Evolutionary conservation across 176 grass and related monocot species (phyloP), one percentile per base, ranked within the genome.

Genomic region (Aegilops tauschii): DNA sequence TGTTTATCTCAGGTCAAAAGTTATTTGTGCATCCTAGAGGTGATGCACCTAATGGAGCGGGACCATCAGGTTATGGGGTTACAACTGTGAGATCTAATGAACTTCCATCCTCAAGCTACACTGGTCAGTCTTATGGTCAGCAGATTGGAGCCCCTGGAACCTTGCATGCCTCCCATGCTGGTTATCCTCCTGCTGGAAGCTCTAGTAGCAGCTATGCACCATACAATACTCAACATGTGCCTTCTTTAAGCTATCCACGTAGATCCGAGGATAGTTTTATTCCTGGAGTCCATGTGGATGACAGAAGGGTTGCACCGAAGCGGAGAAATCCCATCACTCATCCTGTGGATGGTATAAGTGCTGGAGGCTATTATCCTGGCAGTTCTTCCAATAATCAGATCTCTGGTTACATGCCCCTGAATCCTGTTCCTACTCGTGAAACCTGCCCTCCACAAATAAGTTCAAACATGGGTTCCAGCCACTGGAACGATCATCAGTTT

Each of bases 301-400:
- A 90, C 40, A 78, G 88, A 83, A 87, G 90, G 79, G 64, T 83
- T 80, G 36, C 93, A 67, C 75, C 76, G 25, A 95, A 95, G 50
- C 80, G 93, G 37, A 92, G 88, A 90, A 88, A 82, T 66, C 85
- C 85, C 13, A 66, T 82, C 56, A 74, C 85, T 25, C 68, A 88
- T 85, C 90, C 90, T 65, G 67, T 28, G 20, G 82, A 85, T 85
- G 90, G 77, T 63, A 20, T 76, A 10, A 61, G 54, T 72, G 42
- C 45, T 27, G 70, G 82, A 25, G 80, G 82, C 58, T 88, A 25
- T 56, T 88, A 91, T 85, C 63, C 77, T 85, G 50, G 77, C 62
- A 85, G 82, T 85, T 88, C 90, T 34, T 91, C 90, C 64, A 82
- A 70, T 85, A 31, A 82, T 64, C 90, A 88, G 39, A 88, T 85